Base-by-base conservation (phyloP, 139 green algal species). In the Auxenochlorella protothecoides region DNA sequence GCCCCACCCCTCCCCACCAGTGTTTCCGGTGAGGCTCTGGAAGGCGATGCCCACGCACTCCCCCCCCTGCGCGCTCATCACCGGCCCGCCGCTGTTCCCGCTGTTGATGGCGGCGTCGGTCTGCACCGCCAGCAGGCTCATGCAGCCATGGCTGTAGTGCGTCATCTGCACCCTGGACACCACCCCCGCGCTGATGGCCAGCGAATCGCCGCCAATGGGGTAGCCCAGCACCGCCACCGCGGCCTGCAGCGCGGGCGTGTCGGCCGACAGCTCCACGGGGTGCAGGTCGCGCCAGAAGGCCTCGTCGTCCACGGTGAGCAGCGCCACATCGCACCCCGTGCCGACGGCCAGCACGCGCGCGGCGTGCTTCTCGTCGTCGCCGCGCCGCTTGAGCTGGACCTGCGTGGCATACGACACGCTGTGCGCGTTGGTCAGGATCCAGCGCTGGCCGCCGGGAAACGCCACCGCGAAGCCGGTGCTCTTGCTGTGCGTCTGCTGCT, bases 311-410 rank as follows among this genome's bases (percentile, higher is more conserved):
- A 97, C 93, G 3, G 70, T 55, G 3, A 80, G 74, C 63, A 82
- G 68, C 16, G 77, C 90, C n/a, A 98, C 88, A 80, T 99, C 95
- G 77, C 95, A 99, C 80, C 98, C 95, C n/a, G 89, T 89, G 12
- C 94, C 93, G 0, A 97, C 84, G 4, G 87, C 82, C 59, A 98
- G 80, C 63, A 97, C 94, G 0, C 70, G 78, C 0, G 94, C 94
- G 5, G 95, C 71, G 74, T 89, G 97, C 82, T 96, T 97, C 16
- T 85, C 88, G 77, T 98, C 94, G 67, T 89, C 84, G 5, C 92
- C 94, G 3, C 94, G 83, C 52, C 88, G 80, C 85, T 97, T 95
- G 27, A 98, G 85, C 74, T 97, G 96, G 53, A 98, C 90, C 72
- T 76, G 84, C 7, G 85, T 88, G 66, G 85, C 72, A 70, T 94